A percentile compares a stretch with the other conserved stretches of the same genome.
These are phyloP conservation scores for Pichia sp. DNA, from an alignment of 1,139 yeast genomes.

Conservation along the genomic window DNA sequence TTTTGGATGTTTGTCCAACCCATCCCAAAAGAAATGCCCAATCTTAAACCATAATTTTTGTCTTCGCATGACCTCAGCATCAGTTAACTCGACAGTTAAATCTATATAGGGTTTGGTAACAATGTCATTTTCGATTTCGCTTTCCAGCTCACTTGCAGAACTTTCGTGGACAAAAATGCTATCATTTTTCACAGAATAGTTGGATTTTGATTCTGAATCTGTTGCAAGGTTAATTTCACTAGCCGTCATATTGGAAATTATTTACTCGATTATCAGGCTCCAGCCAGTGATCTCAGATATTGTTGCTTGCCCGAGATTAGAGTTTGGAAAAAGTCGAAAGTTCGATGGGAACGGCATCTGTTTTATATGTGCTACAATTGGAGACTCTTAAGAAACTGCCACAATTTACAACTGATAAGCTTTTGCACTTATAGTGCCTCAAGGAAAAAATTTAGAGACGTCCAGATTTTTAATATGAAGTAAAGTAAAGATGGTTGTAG, in stretches of 20 bases:
- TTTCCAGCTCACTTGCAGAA: neutral
- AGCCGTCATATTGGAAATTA: neutral
- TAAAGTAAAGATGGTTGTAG: neutral
- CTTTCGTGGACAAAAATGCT: neutral
- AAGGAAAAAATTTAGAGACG: neutral
- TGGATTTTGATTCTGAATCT: constrained; percentile 5
- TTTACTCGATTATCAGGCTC: too few relatives aligned
- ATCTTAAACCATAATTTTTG: constrained; percentile 32
- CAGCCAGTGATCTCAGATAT: too few relatives aligned
- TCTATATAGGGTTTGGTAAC: constrained; percentile 15
- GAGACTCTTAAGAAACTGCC: neutral
- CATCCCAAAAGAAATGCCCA: constrained; percentile 43
- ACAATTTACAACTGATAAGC: neutral
- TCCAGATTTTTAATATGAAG: too few relatives aligned
- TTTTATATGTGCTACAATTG: too few relatives aligned
- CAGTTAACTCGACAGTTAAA: constrained; percentile 26
- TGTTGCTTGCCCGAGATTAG: too few relatives aligned
- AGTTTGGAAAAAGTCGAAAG: neutral
- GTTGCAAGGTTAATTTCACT: neutral
- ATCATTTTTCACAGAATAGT: neutral
- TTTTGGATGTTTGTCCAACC: constrained; percentile 44
- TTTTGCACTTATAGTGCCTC: neutral
- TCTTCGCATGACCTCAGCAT: constrained; percentile 34
- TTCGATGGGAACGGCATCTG: too few relatives aligned
- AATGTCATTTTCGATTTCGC: neutral